Conservation (phyloP, 768 basidiomycete genomes). For the Lyophyllum semitale region DNA sequence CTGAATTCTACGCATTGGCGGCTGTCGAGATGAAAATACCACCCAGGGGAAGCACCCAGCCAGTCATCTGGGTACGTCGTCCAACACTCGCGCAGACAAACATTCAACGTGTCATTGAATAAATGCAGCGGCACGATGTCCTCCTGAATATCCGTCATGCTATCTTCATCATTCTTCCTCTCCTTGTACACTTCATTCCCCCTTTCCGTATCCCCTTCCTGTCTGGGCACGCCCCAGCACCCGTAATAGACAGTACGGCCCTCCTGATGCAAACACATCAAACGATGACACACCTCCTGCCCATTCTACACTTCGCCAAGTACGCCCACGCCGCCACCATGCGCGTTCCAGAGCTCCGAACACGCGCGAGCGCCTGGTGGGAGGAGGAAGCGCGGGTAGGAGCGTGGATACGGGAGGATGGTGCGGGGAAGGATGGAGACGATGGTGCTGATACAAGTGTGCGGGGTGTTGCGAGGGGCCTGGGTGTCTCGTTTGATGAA, state of each 20-base stretch:
- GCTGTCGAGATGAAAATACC: conserved; percentile 51
- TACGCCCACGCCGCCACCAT: conserved; percentile 58
- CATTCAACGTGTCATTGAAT: background rate
- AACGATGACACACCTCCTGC: conserved; percentile 39
- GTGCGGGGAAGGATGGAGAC: conserved; percentile 20
- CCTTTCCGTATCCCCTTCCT: conserved; percentile 32
- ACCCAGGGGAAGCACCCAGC: conserved; percentile 18
- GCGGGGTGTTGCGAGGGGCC: conserved; percentile 43
- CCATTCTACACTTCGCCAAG: conserved; percentile 55
- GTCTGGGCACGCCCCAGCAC: conserved; percentile 23
- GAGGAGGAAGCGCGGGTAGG: conserved; percentile 54
- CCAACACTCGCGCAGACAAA: background rate
- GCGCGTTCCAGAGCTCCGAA: conserved; percentile 51
- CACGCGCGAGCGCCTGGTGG: conserved; percentile 59
- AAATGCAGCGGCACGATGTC: conserved; percentile 64
- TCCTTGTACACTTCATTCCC: conserved; percentile 46
- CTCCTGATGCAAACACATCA: conserved; percentile 27
- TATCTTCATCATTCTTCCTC: conserved; percentile 60
- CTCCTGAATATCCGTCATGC: conserved; percentile 54
- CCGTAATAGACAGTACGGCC: conserved; percentile 20
- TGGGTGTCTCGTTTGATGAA: conserved; percentile 43
- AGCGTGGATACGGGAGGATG: conserved; percentile 46
- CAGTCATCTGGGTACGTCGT: conserved; percentile 35
- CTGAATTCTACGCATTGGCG: conserved; percentile 56
- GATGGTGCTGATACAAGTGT: conserved; percentile 34